Evolutionary conservation across 2,329 filamentous ascomycete species (phyloP).

Genomic region (Fusarium sp.): DNA sequence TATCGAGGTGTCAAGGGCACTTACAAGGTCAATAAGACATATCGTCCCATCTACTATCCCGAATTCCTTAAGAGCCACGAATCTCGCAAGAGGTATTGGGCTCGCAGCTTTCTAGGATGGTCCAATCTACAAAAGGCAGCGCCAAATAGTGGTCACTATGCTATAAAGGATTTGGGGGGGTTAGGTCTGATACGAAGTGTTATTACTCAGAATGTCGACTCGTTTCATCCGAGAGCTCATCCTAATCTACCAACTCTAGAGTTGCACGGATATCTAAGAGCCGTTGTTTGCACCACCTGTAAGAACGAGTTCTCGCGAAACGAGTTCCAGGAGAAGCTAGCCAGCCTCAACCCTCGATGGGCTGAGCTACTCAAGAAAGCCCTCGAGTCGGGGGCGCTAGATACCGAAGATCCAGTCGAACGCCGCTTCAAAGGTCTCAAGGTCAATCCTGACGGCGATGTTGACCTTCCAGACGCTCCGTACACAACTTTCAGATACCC

Average conservation of each 20-base stretch:
- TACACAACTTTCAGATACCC: conserved; percentile 94
- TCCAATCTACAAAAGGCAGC: conserved; percentile 80
- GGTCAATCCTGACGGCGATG: conserved; percentile 93
- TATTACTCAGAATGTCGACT: conserved; percentile 97
- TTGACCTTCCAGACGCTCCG: conserved; percentile 86
- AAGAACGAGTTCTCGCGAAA: conserved; percentile 75
- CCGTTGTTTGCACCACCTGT: conserved; percentile 85
- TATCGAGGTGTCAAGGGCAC: conserved; percentile 92
- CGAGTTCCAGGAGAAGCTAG: conserved; percentile 80
- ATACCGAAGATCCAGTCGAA: conserved; percentile 80
- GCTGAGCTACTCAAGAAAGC: conserved; percentile 78
- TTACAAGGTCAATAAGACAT: conserved; percentile 90
- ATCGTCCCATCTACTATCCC: conserved; percentile 91
- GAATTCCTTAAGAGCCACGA: conserved; percentile 88
- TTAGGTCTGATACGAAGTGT: conserved; percentile 80
- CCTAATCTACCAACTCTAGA: conserved; percentile 81
- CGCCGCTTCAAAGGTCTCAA: conserved; percentile 76
- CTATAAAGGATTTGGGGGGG: conserved; percentile 76
- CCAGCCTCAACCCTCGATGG: conserved; percentile 88
- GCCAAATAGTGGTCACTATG: conserved; percentile 84
- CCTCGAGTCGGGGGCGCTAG: conserved; percentile 78
- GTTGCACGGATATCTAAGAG: conserved; percentile 89
- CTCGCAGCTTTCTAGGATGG: conserved; percentile 93
- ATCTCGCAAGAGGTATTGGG: conserved; percentile 93
- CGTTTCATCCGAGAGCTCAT: conserved; percentile 85